Evolutionary conservation across 345 rosid genomes (phyloP), one percentile per base, ranked within the genome.

Genomic region (Limnanthes douglasii): DNA sequence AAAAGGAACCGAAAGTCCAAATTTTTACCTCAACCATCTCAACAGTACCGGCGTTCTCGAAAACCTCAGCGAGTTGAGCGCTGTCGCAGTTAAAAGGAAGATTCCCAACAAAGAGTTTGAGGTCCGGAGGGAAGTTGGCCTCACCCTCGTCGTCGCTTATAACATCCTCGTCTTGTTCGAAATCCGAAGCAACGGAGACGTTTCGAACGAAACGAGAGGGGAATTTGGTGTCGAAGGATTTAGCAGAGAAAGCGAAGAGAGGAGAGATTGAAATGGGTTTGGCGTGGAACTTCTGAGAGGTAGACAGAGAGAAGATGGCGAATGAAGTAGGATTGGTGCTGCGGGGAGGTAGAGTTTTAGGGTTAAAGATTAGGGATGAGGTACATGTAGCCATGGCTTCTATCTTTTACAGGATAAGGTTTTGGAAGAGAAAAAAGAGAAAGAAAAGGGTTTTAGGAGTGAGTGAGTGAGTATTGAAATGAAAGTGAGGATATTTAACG

Each of bases 91-190:
- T 65, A 34, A 90, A 90, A 1, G 98, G 94, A 31, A 90, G 94
- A 39, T 90, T 90, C 45, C 98, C 98, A 37, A 90, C 98, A 57
- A 90, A 90, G 48, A 90, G 62, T 29, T 80, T 80, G 23, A 77
- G 66, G 73, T 84, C 88, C 3, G 72, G 59, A 6, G 95, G 69
- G 72, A 80, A 70, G 9, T 58, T 57, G 2, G 46, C 72, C 8
- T 56, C 69, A 0, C 48, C 75, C 13, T 40, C 70, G 1, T 46
- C 73, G 13, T 64, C 72, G 39, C 64, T 55, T 14, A 59, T 33
- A 8, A 62, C 45, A 5, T 57, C 92, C 45, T 84, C 92, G 13
- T 83, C 85, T 26, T 70, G 75, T 12, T 64, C 78, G 30, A 58
- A 64, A 5, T 72, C 94, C 2, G 82, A 70, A 0, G 95, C 64